phyloP scores from a whole-genome alignment of 331 rosid species.

The Pyracantha coccinea region DNA sequence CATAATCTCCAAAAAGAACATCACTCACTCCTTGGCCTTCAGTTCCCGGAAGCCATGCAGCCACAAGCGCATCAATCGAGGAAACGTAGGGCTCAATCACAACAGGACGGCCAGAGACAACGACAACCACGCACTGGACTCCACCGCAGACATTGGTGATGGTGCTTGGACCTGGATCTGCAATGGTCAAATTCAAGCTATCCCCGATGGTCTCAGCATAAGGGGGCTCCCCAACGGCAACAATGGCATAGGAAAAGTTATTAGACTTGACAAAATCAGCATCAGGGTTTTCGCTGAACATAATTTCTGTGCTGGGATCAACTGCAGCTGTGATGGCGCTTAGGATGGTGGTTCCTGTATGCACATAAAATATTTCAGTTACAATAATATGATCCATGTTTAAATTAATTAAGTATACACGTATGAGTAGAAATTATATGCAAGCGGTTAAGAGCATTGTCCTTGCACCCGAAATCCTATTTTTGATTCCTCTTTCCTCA shows the following conservation, averaged over 20 bases:
- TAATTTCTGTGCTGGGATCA: slow-evolving; percentile 39
- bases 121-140: slow-evolving; percentile 39
- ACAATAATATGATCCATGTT: no score
- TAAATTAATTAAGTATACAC: no score
- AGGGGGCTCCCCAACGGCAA: slow-evolving; percentile 46
- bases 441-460: no score
- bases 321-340: slow-evolving; percentile 42
- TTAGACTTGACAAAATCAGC: slow-evolving; percentile 37
- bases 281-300: slow-evolving; percentile 50
- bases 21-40: slow-evolving; percentile 72
- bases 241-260: slow-evolving; percentile 48
- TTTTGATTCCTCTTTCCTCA: no score
- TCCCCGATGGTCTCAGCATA: slow-evolving; percentile 61
- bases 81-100: slow-evolving; percentile 43
- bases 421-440: no score
- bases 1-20: slow-evolving; percentile 42
- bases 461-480: no score
- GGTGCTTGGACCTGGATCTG: slow-evolving; percentile 52
- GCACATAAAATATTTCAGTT: background rate
- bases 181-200: slow-evolving; percentile 41
- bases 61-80: slow-evolving; percentile 47
- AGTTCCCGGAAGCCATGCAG: slow-evolving; percentile 80
- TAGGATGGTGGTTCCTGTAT: slow-evolving; percentile 51
- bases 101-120: slow-evolving; percentile 59
- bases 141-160: slow-evolving; percentile 43